phyloP scores from a whole-genome alignment of 2,329 filamentous ascomycete genomes.

The Pseudopyricularia javanii region DNA sequence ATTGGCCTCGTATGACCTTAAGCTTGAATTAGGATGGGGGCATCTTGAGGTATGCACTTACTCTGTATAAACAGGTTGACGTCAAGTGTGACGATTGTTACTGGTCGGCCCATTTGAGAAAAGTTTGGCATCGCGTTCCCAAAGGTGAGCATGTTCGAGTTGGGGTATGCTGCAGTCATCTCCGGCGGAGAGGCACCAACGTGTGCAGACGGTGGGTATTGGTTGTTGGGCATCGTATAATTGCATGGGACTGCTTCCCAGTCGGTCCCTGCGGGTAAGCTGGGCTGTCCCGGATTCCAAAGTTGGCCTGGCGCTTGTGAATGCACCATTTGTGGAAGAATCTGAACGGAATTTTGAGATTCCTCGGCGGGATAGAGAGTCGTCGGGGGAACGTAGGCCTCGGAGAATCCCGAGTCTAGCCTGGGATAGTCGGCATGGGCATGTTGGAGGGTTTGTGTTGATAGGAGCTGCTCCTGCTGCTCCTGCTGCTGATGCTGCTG shows the following conservation, averaged over 20 bases:
- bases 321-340: no score
- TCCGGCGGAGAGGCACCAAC: neutral
- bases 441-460: neutral
- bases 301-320: no score
- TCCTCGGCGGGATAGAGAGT: no score
- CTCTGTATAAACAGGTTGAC: conserved; percentile 14
- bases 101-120: neutral
- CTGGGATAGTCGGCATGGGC: no score
- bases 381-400: no score
- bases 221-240: neutral
- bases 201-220: neutral
- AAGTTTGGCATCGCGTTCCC: neutral
- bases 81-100: conserved; percentile 12
- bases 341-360: no score
- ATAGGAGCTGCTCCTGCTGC: neutral
- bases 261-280: no score
- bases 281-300: neutral
- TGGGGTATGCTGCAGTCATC: neutral
- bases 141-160: neutral
- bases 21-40: neutral
- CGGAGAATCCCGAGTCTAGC: no score
- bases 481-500: neutral
- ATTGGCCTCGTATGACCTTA: neutral
- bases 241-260: neutral
- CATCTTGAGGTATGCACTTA: conserved; percentile 4